These are phyloP conservation scores for Suillus bovinus DNA, from an alignment of 768 basidiomycete genomes.

Conservation along the genomic window DNA sequence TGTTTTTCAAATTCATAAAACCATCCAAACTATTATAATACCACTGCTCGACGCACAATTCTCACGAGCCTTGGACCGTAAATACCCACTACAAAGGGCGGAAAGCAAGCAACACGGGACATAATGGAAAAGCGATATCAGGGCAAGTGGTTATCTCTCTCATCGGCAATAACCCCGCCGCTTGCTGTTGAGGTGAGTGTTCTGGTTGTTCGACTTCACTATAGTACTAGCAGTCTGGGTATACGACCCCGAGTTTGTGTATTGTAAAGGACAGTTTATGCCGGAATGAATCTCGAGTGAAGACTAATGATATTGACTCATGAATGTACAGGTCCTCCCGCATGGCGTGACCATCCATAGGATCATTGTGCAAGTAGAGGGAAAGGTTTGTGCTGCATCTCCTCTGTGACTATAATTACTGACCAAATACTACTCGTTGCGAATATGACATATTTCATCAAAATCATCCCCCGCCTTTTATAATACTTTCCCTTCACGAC, in stretches of 20 bases:
- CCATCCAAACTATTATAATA: too few relatives aligned
- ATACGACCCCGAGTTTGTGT: neutral
- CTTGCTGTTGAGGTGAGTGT: conserved; percentile 59
- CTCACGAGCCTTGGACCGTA: too few relatives aligned
- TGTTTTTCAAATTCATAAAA: too few relatives aligned
- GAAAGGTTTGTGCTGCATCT: conserved; percentile 44
- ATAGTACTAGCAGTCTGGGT: neutral
- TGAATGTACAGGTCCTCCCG: conserved; percentile 53
- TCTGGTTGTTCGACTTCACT: neutral
- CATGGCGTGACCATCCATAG: conserved; percentile 70
- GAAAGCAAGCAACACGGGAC: neutral
- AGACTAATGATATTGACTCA: neutral
- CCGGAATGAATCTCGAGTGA: neutral
- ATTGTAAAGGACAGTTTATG: conserved; percentile 3
- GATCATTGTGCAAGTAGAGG: conserved; percentile 63
- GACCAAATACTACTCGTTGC: neutral
- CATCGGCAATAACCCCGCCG: conserved; percentile 50
- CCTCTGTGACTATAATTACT: neutral
- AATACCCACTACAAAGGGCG: too few relatives aligned
- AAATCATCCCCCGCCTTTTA: neutral
- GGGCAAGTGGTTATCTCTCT: conserved; percentile 35
- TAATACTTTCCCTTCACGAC: neutral
- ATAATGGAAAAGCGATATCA: neutral
- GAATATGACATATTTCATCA: neutral
- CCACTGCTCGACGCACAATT: too few relatives aligned